These are phyloP conservation scores for Xylaria sp. DNA, from an alignment of 2,329 filamentous ascomycete species.

Conservation along the genomic window DNA sequence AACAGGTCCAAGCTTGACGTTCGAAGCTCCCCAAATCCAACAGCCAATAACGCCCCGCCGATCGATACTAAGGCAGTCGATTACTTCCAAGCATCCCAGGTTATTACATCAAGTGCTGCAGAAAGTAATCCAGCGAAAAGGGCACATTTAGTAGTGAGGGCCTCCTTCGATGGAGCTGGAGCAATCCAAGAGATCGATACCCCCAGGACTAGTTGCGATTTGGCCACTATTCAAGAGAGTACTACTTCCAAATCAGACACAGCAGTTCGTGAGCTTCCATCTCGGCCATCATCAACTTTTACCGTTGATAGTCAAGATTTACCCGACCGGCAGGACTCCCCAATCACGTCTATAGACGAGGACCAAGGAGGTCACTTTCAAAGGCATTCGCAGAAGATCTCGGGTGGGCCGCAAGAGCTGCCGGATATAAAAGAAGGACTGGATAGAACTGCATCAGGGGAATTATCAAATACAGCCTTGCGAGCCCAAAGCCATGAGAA, in stretches of 20 bases:
- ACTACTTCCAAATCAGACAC: constrained; percentile 10
- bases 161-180: not conserved
- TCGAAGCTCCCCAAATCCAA: constrained; percentile 7
- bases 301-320: constrained; percentile 29
- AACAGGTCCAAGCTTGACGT: constrained; percentile 16
- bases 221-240: constrained; percentile 3
- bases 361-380: constrained; percentile 30
- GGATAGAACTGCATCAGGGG: constrained; percentile 28
- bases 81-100: not conserved
- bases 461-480: constrained; percentile 20
- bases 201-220: not conserved
- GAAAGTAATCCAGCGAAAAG: not conserved
- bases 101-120: not conserved
- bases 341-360: constrained; percentile 43
- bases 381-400: constrained; percentile 30
- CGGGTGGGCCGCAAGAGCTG: constrained; percentile 45
- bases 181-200: not conserved
- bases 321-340: constrained; percentile 37
- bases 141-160: not conserved
- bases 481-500: constrained; percentile 6
- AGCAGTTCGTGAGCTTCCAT: constrained; percentile 21
- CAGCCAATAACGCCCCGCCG: constrained; percentile 2
- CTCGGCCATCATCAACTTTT: constrained; percentile 28
- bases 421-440: constrained; percentile 48
- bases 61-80: constrained; percentile 1